Conservation (phyloP, 495 filamentous ascomycete genomes). For the Hypoxylon subgilvum region DNA sequence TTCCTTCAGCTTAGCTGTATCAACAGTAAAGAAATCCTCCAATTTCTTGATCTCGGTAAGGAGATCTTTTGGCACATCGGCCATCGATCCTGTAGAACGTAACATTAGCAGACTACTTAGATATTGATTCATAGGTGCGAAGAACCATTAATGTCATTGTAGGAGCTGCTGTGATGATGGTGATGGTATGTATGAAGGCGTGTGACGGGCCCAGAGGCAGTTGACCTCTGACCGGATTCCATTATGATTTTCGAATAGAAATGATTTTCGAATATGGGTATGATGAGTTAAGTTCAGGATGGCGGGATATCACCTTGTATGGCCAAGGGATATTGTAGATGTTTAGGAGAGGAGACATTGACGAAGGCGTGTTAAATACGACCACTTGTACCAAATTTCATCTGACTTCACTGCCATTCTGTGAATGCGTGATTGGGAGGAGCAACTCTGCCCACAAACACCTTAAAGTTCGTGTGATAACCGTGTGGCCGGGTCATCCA, state of each 20-base stretch:
- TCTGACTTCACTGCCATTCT: neutral
- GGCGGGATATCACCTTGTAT: too few relatives aligned
- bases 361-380: too few relatives aligned
- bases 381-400: too few relatives aligned
- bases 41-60: conserved; percentile 81
- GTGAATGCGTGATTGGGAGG: conserved; percentile 1
- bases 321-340: neutral
- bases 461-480: neutral
- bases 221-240: conserved; percentile 15
- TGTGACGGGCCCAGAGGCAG: conserved; percentile 8
- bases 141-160: conserved; percentile 15
- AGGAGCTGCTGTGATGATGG: conserved; percentile 8
- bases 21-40: conserved; percentile 85
- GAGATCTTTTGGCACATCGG: conserved; percentile 77
- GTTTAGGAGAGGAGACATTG: too few relatives aligned
- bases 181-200: conserved; percentile 20
- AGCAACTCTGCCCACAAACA: conserved; percentile 10
- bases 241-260: conserved; percentile 11
- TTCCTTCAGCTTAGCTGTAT: conserved; percentile 78
- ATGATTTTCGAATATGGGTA: conserved; percentile 1
- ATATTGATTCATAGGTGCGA: neutral
- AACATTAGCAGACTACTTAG: conserved; percentile 20
- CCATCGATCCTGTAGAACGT: conserved; percentile 44
- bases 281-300: neutral
- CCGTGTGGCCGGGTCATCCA: too few relatives aligned